phyloP scores from a whole-genome alignment of 2,329 filamentous ascomycete genomes.

The Cladosporium phlei region DNA sequence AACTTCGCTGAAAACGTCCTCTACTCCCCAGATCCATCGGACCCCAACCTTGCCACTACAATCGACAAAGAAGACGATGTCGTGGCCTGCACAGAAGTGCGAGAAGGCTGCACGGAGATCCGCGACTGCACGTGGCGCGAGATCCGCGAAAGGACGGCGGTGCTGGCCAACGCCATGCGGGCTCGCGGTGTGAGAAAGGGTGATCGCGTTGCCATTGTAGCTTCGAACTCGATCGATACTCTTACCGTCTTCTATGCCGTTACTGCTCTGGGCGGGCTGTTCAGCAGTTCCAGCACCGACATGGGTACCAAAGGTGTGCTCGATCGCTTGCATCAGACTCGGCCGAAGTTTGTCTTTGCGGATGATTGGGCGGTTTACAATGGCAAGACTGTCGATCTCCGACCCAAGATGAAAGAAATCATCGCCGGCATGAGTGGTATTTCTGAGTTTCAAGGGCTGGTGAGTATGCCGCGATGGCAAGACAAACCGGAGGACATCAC shows the following conservation, averaged over 20 bases:
- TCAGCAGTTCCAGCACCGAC: constrained; percentile 73
- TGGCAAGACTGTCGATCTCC: constrained; percentile 66
- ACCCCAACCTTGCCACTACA: constrained; percentile 47
- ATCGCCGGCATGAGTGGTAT: constrained; percentile 58
- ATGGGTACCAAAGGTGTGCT: constrained; percentile 76
- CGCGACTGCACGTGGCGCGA: constrained; percentile 61
- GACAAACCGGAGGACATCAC: constrained; percentile 54
- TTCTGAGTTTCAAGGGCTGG: constrained; percentile 56
- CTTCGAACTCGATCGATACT: constrained; percentile 70
- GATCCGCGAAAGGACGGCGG: constrained; percentile 55
- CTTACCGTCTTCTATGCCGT: constrained; percentile 66
- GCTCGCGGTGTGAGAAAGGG: constrained; percentile 62
- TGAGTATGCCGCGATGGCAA: constrained; percentile 64
- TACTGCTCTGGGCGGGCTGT: constrained; percentile 67
- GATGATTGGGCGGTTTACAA: constrained; percentile 79
- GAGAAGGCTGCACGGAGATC: constrained; percentile 57
- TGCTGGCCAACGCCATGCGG: constrained; percentile 62
- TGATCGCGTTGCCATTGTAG: constrained; percentile 71
- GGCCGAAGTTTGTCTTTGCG: constrained; percentile 75
- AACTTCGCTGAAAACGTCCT: constrained; percentile 81
- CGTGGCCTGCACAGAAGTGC: constrained; percentile 66
- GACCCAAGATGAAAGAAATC: constrained; percentile 65
- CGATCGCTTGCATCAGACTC: constrained; percentile 68
- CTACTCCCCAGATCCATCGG: constrained; percentile 48
- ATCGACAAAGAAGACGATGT: constrained; percentile 64